Conservation (phyloP, 495 filamentous ascomycete genomes). For the Penicillium turbatum region DNA sequence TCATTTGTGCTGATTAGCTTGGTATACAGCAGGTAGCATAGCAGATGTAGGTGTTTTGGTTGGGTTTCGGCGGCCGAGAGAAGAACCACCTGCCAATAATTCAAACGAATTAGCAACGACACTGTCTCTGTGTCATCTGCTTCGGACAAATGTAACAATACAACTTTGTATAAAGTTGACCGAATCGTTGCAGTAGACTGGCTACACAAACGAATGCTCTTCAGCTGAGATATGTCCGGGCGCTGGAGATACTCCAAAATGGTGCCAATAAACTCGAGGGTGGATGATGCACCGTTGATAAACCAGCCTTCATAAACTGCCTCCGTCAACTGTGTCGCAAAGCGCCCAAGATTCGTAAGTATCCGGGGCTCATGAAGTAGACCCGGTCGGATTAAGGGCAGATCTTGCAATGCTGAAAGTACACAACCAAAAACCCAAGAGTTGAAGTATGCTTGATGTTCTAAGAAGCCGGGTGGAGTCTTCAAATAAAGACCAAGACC, state of each 20-base stretch:
- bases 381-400: conserved; percentile 64
- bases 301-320: conserved; percentile 96
- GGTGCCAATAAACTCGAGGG: conserved; percentile 82
- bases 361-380: conserved; percentile 76
- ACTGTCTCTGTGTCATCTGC: conserved; percentile 64
- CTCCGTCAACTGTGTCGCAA: conserved; percentile 75
- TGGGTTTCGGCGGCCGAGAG: conserved; percentile 72
- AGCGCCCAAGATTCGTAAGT: conserved; percentile 78
- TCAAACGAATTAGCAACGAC: conserved; percentile 71
- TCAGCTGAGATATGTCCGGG: conserved; percentile 72
- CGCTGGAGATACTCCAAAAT: conserved; percentile 84
- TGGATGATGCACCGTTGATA: conserved; percentile 66
- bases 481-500: conserved; percentile 88
- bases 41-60: conserved; percentile 68
- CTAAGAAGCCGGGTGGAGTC: conserved; percentile 83
- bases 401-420: conserved; percentile 63
- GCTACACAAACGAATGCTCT: conserved; percentile 83
- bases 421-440: conserved; percentile 79
- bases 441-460: conserved; percentile 91
- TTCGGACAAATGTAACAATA: conserved; percentile 78
- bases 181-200: conserved; percentile 71
- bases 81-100: conserved; percentile 93
- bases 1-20: conserved; percentile 64
- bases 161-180: conserved; percentile 67
- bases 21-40: conserved; percentile 87